These are phyloP conservation scores for Lasiodiplodia hormozganensis DNA, from an alignment of 2,329 filamentous ascomycete species.

Conservation along the genomic window DNA sequence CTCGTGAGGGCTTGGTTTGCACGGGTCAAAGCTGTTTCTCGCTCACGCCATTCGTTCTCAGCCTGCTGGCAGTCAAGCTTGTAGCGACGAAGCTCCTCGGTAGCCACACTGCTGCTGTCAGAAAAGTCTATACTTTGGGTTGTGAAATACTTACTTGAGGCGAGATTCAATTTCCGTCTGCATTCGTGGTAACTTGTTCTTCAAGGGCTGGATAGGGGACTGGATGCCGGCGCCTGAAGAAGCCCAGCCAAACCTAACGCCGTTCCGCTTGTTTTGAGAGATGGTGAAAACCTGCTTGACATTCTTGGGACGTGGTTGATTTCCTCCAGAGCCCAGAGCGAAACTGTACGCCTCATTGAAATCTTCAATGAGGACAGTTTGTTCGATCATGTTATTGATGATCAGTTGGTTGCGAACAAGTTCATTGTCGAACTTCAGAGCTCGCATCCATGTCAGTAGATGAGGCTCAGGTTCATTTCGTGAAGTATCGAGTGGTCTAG, in stretches of 20 bases:
- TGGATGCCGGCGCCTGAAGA: constrained; percentile 45
- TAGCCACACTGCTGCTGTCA: background rate
- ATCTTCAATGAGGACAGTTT: constrained; percentile 77
- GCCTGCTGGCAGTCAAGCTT: constrained; percentile 55
- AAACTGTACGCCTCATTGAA: constrained; percentile 70
- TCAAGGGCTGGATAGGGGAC: background rate
- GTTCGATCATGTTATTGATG: constrained; percentile 83
- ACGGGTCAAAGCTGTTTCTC: constrained; percentile 52
- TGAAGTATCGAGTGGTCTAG: constrained; percentile 62
- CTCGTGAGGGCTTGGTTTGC: constrained; percentile 58
- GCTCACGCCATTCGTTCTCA: constrained; percentile 43
- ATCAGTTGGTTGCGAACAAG: constrained; percentile 81
- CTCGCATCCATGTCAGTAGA: constrained; percentile 79
- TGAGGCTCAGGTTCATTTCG: constrained; percentile 75
- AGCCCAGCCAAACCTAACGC: constrained; percentile 61
- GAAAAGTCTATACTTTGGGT: background rate
- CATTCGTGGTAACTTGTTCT: constrained; percentile 67
- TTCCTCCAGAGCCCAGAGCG: constrained; percentile 63
- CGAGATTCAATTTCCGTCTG: constrained; percentile 76
- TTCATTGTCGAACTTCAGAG: constrained; percentile 80
- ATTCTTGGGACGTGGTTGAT: constrained; percentile 64
- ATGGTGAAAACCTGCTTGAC: constrained; percentile 76
- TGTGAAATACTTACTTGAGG: constrained; percentile 54
- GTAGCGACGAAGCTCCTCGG: constrained; percentile 5
- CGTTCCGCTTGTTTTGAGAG: constrained; percentile 63